A percentile compares a stretch with the other conserved stretches of the same genome.
phyloP scores from a whole-genome alignment of 164 flowering plant genomes.

The Echeveria elegans region DNA sequence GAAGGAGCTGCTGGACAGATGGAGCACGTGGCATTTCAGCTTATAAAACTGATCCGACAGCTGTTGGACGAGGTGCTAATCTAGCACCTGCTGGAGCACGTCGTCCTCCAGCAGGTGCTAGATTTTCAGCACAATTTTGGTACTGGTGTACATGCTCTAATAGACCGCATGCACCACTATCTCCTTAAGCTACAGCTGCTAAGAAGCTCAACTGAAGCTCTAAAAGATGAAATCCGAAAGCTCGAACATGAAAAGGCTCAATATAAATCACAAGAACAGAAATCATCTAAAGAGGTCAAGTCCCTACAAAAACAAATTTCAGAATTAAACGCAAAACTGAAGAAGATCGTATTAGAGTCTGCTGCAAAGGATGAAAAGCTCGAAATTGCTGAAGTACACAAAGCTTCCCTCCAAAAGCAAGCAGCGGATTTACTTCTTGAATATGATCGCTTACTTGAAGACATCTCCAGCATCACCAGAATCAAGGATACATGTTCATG shows the following conservation, averaged over 20 bases:
- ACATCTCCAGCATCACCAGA: constrained; percentile 84
- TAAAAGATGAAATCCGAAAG: constrained; percentile 52
- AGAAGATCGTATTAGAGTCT: constrained; percentile 55
- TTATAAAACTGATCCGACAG: too few relatives aligned
- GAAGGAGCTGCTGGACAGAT: too few relatives aligned
- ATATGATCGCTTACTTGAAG: constrained; percentile 79
- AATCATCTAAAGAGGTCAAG: constrained; percentile 41
- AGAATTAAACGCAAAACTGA: constrained; percentile 33
- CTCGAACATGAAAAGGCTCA: constrained; percentile 46
- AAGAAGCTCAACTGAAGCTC: constrained; percentile 35
- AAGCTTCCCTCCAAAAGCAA: constrained; percentile 80
- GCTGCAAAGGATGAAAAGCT: constrained; percentile 58
- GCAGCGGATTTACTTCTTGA: constrained; percentile 84
- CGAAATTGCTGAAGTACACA: constrained; percentile 68
- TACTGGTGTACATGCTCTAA: too few relatives aligned
- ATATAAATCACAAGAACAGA: constrained; percentile 63
- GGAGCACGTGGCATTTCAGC: too few relatives aligned
- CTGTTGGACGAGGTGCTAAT: too few relatives aligned
- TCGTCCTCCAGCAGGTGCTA: too few relatives aligned
- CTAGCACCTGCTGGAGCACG: too few relatives aligned
- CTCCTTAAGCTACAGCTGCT: constrained; percentile 45
- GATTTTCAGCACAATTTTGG: too few relatives aligned
- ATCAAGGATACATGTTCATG: constrained; percentile 40
- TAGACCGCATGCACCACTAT: constrained; percentile 81
- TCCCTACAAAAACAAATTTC: constrained; percentile 46